These are phyloP conservation scores for Arthrobotrys pseudoclavata DNA, from an alignment of 2,329 filamentous ascomycete species.

Conservation along the genomic window DNA sequence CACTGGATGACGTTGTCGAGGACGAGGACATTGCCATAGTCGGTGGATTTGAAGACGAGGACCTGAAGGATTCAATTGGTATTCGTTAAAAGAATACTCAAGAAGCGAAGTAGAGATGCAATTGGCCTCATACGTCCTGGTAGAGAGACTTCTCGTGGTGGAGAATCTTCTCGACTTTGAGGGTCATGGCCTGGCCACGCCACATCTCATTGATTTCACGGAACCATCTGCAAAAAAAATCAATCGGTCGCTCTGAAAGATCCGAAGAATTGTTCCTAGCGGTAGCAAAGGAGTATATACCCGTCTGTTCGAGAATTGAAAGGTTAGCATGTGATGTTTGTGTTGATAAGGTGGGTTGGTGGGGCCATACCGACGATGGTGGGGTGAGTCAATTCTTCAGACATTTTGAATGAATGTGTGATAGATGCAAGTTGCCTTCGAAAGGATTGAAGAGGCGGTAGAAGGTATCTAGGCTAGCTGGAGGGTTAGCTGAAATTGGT, in stretches of 20 bases:
- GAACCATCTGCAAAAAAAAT: constrained; percentile 77
- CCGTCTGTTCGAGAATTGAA: constrained; percentile 26
- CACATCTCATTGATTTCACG: constrained; percentile 99
- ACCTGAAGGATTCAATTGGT: constrained; percentile 66
- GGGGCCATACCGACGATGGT: constrained; percentile 54
- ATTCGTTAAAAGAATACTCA: neutral
- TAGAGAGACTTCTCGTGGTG: constrained; percentile 99
- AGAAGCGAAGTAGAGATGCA: neutral
- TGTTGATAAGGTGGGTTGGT: neutral
- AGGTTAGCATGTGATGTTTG: constrained; percentile 7
- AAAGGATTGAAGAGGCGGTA: constrained; percentile 24
- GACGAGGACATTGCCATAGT: constrained; percentile 95
- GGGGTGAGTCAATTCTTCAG: constrained; percentile 58
- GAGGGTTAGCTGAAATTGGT: constrained; percentile 7
- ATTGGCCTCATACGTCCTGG: constrained; percentile 76
- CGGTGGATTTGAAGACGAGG: constrained; percentile 96
- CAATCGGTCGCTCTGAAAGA: constrained; percentile 24
- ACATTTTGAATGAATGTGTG: constrained; percentile 41
- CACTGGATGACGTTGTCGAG: constrained; percentile 99
- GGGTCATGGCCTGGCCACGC: constrained; percentile 98
- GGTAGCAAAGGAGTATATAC: constrained; percentile 19
- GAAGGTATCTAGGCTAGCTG: constrained; percentile 30
- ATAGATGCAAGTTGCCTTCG: constrained; percentile 10
- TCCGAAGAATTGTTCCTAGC: neutral
- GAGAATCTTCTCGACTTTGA: constrained; percentile 96